Conservation (phyloP, 805 yeast genomes). For the Ogataea nonfermentans region DNA sequence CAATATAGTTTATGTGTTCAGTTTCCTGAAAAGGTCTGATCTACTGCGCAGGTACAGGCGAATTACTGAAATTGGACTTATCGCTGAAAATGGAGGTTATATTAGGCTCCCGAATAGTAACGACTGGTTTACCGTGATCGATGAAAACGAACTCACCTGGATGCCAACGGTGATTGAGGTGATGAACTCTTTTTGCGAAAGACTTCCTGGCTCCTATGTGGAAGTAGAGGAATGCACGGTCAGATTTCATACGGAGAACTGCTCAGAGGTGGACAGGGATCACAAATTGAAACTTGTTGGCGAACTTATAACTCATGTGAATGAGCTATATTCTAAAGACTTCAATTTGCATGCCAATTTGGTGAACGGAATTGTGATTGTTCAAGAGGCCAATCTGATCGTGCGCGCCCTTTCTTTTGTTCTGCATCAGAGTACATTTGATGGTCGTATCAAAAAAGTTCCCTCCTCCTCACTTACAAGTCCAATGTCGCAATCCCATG, state of each 20-base stretch:
- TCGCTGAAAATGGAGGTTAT: conserved; percentile 90
- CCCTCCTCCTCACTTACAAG: conserved; percentile 26
- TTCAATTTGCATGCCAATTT: conserved; percentile 72
- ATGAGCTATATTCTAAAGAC: conserved; percentile 63
- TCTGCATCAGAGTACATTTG: conserved; percentile 32
- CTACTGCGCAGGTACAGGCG: conserved; percentile 68
- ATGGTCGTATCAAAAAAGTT: conserved; percentile 17
- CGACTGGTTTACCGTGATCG: conserved; percentile 63
- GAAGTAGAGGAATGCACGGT: conserved; percentile 75
- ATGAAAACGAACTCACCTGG: conserved; percentile 57
- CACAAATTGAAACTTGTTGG: conserved; percentile 72
- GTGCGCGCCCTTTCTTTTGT: conserved; percentile 56
- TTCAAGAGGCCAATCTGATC: conserved; percentile 63
- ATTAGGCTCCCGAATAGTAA: conserved; percentile 51
- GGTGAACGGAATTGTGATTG: conserved; percentile 64
- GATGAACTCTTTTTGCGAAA: conserved; percentile 61
- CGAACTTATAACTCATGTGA: conserved; percentile 80
- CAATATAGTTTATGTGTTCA: conserved; percentile 70
- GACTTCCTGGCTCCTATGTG: conserved; percentile 75
- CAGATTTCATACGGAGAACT: conserved; percentile 70
- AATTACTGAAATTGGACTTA: conserved; percentile 68
- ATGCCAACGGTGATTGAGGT: conserved; percentile 54
- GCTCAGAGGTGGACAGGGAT: conserved; percentile 57
- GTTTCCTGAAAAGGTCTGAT: conserved; percentile 60
- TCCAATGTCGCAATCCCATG: conserved; percentile 16